These are phyloP conservation scores for Cladosporium sp. DNA, from an alignment of 2,329 filamentous ascomycete species.

Conservation along the genomic window DNA sequence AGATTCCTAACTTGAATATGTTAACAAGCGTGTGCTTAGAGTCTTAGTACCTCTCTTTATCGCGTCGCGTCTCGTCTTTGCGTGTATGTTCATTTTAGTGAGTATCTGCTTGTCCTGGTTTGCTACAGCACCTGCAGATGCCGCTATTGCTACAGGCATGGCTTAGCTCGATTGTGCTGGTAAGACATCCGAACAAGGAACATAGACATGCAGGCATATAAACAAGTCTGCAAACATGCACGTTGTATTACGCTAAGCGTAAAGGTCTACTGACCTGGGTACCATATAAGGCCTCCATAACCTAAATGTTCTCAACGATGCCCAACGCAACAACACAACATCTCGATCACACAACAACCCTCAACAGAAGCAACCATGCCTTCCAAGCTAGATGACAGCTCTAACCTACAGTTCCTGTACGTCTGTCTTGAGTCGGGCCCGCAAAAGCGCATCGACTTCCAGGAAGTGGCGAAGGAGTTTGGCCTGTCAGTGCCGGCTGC, in stretches of 20 bases:
- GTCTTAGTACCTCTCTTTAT: neutral
- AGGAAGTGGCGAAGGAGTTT: conserved; percentile 24
- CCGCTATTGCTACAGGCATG: neutral
- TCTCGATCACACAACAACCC: neutral
- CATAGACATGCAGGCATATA: neutral
- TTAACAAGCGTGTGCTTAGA: neutral
- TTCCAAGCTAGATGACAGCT: conserved; percentile 25
- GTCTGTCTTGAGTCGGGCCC: conserved; percentile 24
- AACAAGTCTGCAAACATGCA: neutral
- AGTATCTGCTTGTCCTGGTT: neutral
- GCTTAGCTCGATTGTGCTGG: neutral
- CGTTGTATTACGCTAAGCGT: neutral
- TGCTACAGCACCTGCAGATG: neutral
- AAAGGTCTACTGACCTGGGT: neutral
- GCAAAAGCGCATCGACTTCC: conserved; percentile 24
- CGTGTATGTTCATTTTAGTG: neutral
- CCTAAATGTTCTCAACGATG: neutral
- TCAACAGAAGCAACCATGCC: conserved; percentile 22
- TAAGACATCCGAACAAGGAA: neutral
- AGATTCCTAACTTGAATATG: neutral
- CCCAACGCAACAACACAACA: neutral
- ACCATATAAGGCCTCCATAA: neutral
- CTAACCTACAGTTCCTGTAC: conserved; percentile 26
- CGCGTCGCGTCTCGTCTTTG: neutral
- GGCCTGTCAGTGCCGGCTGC: conserved; percentile 25